phyloP scores from a whole-genome alignment of 352 stramenopile genomes.

The Phytophthora fragariaefolia region DNA sequence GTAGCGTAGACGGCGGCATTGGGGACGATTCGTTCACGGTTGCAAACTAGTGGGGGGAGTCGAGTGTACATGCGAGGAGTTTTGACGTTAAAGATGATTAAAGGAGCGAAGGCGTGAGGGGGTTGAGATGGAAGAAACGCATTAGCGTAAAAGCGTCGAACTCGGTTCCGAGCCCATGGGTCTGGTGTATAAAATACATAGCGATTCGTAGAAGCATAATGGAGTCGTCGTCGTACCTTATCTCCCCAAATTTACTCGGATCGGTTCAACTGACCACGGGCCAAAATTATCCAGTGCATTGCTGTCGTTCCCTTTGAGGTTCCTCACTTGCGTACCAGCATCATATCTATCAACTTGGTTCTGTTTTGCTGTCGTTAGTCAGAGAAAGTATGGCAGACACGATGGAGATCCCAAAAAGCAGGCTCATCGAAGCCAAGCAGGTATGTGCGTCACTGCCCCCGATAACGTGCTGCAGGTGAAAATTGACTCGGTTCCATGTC shows the following conservation, averaged over 20 bases:
- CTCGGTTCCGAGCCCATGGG: not conserved
- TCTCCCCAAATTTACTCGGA: constrained; percentile 28
- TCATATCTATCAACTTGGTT: not conserved
- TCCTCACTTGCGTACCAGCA: constrained; percentile 8
- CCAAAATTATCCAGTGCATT: constrained; percentile 30
- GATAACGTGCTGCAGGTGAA: not conserved
- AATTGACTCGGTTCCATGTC: not conserved
- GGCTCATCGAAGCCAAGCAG: constrained; percentile 83
- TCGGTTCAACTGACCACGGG: not conserved
- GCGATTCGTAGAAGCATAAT: too few species aligned
- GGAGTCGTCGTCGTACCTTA: constrained; percentile 26
- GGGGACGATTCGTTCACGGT: constrained; percentile 69
- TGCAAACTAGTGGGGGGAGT: constrained; percentile 45
- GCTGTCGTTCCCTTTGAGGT: constrained; percentile 6
- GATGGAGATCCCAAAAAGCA: constrained; percentile 68
- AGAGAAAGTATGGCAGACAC: constrained; percentile 27
- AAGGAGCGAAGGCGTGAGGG: constrained; percentile 11
- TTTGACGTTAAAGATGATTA: constrained; percentile 20
- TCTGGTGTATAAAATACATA: constrained; percentile 1
- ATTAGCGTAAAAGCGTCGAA: not conserved
- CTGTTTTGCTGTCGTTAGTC: not conserved
- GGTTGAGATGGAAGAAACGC: not conserved
- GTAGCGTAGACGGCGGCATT: constrained; percentile 45
- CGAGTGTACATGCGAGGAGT: constrained; percentile 27
- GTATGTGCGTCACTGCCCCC: constrained; percentile 26